Conservation (phyloP, 768 basidiomycete genomes). For the Hygrocybe coccinea region DNA sequence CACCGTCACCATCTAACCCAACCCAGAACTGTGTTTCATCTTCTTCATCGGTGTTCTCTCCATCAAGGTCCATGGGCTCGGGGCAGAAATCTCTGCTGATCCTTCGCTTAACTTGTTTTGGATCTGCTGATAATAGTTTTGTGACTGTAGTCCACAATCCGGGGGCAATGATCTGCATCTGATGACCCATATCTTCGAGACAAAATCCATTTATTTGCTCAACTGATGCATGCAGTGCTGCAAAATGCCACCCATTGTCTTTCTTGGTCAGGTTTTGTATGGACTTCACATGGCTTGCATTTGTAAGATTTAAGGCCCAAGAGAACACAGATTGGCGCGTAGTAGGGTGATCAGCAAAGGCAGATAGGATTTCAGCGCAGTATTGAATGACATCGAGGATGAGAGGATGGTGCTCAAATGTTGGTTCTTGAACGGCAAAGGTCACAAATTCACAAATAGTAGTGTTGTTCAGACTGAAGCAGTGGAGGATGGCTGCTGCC, state of each 20-base stretch:
- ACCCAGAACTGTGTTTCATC: background rate
- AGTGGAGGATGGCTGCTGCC: too few relatives aligned
- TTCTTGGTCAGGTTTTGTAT: background rate
- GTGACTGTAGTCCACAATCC: background rate
- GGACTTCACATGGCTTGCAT: background rate
- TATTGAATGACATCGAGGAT: too few relatives aligned
- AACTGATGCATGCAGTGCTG: background rate
- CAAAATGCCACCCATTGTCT: background rate
- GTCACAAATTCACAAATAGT: too few relatives aligned
- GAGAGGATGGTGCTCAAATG: too few relatives aligned
- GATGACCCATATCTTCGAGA: background rate
- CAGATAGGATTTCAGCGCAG: too few relatives aligned
- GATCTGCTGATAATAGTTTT: background rate
- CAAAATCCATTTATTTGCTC: background rate
- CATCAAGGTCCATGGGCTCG: background rate
- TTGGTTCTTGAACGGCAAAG: too few relatives aligned
- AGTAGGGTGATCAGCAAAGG: too few relatives aligned
- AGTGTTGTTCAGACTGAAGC: too few relatives aligned
- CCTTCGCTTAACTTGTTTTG: background rate
- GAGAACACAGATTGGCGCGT: too few relatives aligned
- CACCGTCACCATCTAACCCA: background rate
- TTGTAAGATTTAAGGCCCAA: too few relatives aligned
- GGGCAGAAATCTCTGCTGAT: background rate
- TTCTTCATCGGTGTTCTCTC: background rate
- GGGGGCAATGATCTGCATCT: background rate